Evolutionary conservation across 106 monocot species (phyloP).

Genomic region (Xerophyta viscosa): DNA sequence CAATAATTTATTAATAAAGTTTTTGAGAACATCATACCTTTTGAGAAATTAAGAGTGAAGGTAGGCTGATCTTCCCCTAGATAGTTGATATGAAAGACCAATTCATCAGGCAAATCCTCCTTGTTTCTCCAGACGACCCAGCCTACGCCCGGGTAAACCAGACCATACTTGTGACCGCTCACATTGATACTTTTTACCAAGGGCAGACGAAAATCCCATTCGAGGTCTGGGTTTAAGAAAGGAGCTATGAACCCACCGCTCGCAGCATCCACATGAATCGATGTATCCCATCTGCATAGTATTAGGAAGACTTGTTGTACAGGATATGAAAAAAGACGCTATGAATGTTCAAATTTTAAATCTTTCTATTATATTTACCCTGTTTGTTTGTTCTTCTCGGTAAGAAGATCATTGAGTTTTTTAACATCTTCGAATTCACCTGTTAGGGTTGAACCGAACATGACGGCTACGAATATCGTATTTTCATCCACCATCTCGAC

Average conservation of each 20-base stretch:
- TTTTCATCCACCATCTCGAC: slow-evolving; percentile 65
- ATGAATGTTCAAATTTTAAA: too few relatives aligned
- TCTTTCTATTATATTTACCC: slow-evolving; percentile 33
- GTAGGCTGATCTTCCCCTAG: slow-evolving; percentile 92
- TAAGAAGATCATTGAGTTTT: slow-evolving; percentile 46
- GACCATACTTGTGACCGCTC: slow-evolving; percentile 92
- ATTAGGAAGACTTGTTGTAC: not conserved
- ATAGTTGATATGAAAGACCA: slow-evolving; percentile 92
- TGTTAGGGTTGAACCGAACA: slow-evolving; percentile 65
- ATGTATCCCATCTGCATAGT: slow-evolving; percentile 60
- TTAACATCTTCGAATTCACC: slow-evolving; percentile 80
- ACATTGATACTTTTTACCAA: slow-evolving; percentile 95
- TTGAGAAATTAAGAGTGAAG: slow-evolving; percentile 97
- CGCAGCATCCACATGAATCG: slow-evolving; percentile 92
- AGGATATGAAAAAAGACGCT: too few relatives aligned
- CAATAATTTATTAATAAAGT: not conserved
- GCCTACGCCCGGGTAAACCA: slow-evolving; percentile 86
- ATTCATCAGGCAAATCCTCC: slow-evolving; percentile 87
- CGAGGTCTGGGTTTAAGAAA: slow-evolving; percentile 82
- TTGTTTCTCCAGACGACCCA: slow-evolving; percentile 94
- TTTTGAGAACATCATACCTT: slow-evolving; percentile 35
- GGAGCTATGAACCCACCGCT: slow-evolving; percentile 95
- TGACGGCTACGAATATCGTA: slow-evolving; percentile 65
- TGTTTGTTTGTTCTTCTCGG: slow-evolving; percentile 46
- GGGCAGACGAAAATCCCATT: slow-evolving; percentile 89